Evolutionary conservation across 164 flowering plant genomes (phyloP), one percentile per base, ranked within the genome.

Genomic region (Annona squamosa): DNA sequence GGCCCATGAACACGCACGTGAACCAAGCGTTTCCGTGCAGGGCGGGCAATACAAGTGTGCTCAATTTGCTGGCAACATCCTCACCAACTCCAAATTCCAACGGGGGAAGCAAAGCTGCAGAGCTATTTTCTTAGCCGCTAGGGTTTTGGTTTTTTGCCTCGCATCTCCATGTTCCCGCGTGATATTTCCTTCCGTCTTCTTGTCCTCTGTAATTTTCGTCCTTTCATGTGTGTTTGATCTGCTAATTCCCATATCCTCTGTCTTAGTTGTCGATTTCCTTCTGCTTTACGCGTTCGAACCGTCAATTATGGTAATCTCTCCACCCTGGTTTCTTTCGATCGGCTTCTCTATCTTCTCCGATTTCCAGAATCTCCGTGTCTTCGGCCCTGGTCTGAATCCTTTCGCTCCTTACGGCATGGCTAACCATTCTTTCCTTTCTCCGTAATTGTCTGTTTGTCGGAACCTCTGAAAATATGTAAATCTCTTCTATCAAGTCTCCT

Each of bases 311-410:
- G 77, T 81, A 68, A 77, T 81, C 78, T 45, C 71, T 47, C 73
- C 76, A 16, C 62, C 65, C 5, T 48, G 73, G 71, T 75, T 75
- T 63, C 79, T 79, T 46, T 74, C 81, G 42, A 9, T 79, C 46
- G 74, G 68, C 19, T 26, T 74, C 46, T 69, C 84, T 62, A 43
- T 86, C 74, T 64, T 75, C 17, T 57, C 77, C 44, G 45, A 18
- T 4, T 57, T 67, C 48, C 76, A 79, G 13, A 93, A 91, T 78
- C 90, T 88, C 61, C 95, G 97, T 56, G 97, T 80, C 42, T 86
- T 88, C 72, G 98, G 98, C 47, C 98, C 98, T 68, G 97, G 95
- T 48, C 85, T 94, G 91, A 94, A 92, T 89, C 98, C 97, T 43
- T 88, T 87, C 71, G 80, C 91, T 70, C 91, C 96, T 3, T 87